A percentile compares a stretch with the other conserved stretches of the same genome.
phyloP scores from a whole-genome alignment of 345 rosid species.

The Linum lewisii region DNA sequence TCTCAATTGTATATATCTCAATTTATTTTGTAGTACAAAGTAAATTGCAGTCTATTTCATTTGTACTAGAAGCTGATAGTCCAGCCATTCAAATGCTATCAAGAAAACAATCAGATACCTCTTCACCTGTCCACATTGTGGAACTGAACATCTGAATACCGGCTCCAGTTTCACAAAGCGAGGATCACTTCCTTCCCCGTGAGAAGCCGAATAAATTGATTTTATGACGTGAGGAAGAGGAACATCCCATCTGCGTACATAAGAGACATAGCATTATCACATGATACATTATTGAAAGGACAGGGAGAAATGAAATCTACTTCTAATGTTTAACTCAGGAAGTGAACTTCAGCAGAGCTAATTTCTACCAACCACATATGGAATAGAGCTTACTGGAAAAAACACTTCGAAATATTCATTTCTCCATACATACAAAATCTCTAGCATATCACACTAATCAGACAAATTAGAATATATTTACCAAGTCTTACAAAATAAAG shows the following conservation, averaged over 20 bases:
- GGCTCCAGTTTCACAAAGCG: conserved; percentile 80
- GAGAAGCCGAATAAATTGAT: conserved; percentile 42
- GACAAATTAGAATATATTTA: no score
- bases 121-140: conserved; percentile 53
- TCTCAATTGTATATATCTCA: no score
- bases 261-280: conserved; percentile 3
- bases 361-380: neutral
- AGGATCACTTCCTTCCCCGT: conserved; percentile 64
- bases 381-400: conserved; percentile 1
- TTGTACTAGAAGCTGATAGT: no score
- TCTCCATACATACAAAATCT: neutral
- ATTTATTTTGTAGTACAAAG: no score
- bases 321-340: conserved; percentile 1
- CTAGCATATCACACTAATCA: neutral
- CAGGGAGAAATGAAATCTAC: conserved; percentile 1
- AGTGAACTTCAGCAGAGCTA: neutral
- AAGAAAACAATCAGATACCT: conserved; percentile 36
- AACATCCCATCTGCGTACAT: conserved; percentile 86
- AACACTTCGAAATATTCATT: neutral
- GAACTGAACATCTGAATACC: conserved; percentile 63
- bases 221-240: conserved; percentile 55
- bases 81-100: no score
- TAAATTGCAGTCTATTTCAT: no score
- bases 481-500: neutral
- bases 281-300: conserved; percentile 6